Percentiles rank a stretch among this genome's conserved stretches.
These are phyloP conservation scores for Cercospora sojina DNA, from an alignment of 2,329 filamentous ascomycete species.

Conservation along the genomic window DNA sequence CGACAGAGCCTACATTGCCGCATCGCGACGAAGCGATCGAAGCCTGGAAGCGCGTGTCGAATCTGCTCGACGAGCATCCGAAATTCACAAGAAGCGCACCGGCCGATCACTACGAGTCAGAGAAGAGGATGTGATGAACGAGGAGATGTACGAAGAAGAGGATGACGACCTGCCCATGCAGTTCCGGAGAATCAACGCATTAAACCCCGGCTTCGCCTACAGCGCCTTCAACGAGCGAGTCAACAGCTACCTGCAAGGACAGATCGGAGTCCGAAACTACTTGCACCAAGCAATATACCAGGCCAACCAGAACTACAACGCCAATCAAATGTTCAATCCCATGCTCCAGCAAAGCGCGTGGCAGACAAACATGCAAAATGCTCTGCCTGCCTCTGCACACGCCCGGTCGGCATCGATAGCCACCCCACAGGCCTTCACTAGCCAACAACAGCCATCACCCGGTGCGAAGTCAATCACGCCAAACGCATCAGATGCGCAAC, in stretches of 20 bases:
- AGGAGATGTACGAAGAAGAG: constrained; percentile 96
- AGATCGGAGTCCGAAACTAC: constrained; percentile 56
- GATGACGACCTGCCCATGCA: constrained; percentile 74
- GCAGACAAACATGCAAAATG: constrained; percentile 30
- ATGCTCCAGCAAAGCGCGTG: constrained; percentile 35
- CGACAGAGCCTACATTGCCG: constrained; percentile 80
- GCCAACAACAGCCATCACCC: constrained; percentile 33
- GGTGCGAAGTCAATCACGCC: constrained; percentile 20
- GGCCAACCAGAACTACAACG: constrained; percentile 41
- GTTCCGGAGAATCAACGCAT: constrained; percentile 62
- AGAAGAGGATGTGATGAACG: constrained; percentile 81
- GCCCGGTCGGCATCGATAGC: constrained; percentile 49
- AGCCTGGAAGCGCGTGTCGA: constrained; percentile 84
- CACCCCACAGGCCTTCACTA: constrained; percentile 39
- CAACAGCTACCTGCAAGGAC: constrained; percentile 58
- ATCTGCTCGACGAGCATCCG: constrained; percentile 83
- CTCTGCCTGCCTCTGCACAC: constrained; percentile 38
- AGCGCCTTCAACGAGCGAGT: constrained; percentile 59
- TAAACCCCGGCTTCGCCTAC: constrained; percentile 48
- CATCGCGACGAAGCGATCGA: constrained; percentile 80
- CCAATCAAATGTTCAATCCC: constrained; percentile 45
- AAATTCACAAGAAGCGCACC: constrained; percentile 84
- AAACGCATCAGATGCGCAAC: constrained; percentile 14
- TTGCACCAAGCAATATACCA: constrained; percentile 49
- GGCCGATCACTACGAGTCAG: constrained; percentile 79